Conservation (phyloP, 352 stramenopile genomes). For the Phytophthora macrochlamydospora region DNA sequence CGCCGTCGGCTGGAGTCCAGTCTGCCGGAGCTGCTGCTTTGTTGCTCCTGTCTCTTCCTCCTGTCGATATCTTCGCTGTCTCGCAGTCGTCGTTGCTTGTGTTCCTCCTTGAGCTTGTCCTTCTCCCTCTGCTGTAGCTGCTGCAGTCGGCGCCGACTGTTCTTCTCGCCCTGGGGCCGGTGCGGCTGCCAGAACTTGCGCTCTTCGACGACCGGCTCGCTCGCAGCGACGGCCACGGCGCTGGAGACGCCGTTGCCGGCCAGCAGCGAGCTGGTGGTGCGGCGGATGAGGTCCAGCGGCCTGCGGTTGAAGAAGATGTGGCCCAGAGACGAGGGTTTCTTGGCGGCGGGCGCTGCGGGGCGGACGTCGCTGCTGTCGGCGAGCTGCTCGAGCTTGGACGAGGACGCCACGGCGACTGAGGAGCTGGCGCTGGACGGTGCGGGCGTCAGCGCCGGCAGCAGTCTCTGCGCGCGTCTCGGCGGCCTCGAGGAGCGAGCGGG, state of each 20-base stretch:
- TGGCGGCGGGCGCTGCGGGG: background rate
- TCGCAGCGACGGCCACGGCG: background rate
- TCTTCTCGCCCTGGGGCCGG: slow-evolving; percentile 16
- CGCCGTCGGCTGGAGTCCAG: slow-evolving; percentile 7
- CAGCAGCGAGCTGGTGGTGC: slow-evolving; percentile 42
- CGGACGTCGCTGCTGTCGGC: slow-evolving; percentile 8
- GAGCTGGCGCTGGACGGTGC: slow-evolving; percentile 15
- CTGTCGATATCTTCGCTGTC: slow-evolving; percentile 16
- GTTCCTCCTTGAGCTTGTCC: slow-evolving; percentile 14
- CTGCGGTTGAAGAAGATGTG: slow-evolving; percentile 59
- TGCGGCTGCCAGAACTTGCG: slow-evolving; percentile 31
- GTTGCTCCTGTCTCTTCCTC: slow-evolving; percentile 20
- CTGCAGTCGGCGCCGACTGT: slow-evolving; percentile 16
- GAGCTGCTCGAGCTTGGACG: slow-evolving; percentile 26
- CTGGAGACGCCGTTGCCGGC: slow-evolving; percentile 1
- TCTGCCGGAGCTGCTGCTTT: background rate
- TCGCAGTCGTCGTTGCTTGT: slow-evolving; percentile 10
- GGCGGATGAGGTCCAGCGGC: slow-evolving; percentile 46
- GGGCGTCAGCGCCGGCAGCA: too few species aligned
- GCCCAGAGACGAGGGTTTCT: slow-evolving; percentile 36
- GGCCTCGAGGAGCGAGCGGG: background rate
- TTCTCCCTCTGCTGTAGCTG: slow-evolving; percentile 31
- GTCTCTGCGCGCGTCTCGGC: slow-evolving; percentile 15
- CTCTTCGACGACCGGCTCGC: slow-evolving; percentile 14
- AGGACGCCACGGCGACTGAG: slow-evolving; percentile 6